phyloP scores from a whole-genome alignment of 257 asterid species.

The Nicotiana benthamiana region DNA sequence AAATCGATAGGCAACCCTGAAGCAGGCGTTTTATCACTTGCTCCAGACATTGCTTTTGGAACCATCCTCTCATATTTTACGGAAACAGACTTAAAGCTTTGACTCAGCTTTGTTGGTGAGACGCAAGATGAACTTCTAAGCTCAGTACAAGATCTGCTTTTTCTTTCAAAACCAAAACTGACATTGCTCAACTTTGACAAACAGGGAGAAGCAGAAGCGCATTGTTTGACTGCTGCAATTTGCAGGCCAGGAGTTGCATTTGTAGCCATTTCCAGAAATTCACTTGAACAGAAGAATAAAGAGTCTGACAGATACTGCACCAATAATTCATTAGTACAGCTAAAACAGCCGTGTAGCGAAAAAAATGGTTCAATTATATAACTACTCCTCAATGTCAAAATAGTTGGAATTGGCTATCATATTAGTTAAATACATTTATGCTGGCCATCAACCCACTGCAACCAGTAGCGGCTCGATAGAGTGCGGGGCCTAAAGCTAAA shows the following conservation, averaged over 20 bases:
- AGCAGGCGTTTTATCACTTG: constrained; percentile 43
- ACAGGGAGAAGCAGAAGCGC: constrained; percentile 28
- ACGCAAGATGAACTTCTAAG: constrained; percentile 39
- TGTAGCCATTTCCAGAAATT: constrained; percentile 47
- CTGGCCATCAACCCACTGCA: background rate
- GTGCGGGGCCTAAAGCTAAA: too few species aligned
- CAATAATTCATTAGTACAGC: background rate
- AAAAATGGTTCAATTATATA: background rate
- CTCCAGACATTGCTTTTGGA: constrained; percentile 53
- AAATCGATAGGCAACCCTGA: constrained; percentile 80
- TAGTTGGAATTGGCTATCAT: background rate
- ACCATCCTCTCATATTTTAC: constrained; percentile 27
- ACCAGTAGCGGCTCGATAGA: too few species aligned
- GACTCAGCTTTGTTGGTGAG: constrained; percentile 29
- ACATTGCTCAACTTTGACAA: constrained; percentile 34
- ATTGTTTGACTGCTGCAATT: constrained; percentile 24
- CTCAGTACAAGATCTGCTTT: constrained; percentile 28
- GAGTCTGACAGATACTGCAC: constrained; percentile 18
- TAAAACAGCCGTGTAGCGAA: background rate
- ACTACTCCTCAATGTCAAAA: background rate
- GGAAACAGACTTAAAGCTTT: constrained; percentile 15
- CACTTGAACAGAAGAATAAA: constrained; percentile 10
- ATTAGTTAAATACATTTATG: background rate
- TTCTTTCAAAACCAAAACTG: constrained; percentile 35
- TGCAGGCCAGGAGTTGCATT: constrained; percentile 38